Conservation (phyloP, 805 yeast genomes). For the Cyberlindnera euphorbiiphila region DNA sequence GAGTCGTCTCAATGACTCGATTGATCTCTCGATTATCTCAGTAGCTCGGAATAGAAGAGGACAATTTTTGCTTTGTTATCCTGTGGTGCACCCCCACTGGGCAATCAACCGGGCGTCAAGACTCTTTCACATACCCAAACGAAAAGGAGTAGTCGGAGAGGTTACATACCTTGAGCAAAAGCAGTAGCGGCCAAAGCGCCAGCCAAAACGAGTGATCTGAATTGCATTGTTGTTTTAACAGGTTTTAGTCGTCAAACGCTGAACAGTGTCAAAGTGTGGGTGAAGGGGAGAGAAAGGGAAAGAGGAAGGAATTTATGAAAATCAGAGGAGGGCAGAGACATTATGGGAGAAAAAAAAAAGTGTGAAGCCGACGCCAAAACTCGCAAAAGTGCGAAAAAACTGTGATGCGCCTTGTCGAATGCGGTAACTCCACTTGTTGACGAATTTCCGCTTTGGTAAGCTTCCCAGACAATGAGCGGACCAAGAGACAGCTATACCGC, state of each 20-base stretch:
- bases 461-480: no score
- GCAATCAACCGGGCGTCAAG: no score
- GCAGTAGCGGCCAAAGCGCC: constrained; percentile 50
- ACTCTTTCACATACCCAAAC: no score
- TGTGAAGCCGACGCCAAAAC: constrained; percentile 4
- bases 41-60: no score
- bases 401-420: constrained; percentile 3
- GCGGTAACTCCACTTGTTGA: constrained; percentile 7
- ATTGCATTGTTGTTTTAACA: constrained; percentile 41
- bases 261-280: background rate
- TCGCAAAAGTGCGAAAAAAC: constrained; percentile 10
- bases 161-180: constrained; percentile 38
- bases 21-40: no score
- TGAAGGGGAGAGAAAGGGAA: constrained; percentile 2
- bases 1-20: no score
- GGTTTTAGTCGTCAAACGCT: background rate
- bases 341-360: constrained; percentile 4
- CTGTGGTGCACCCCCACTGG: no score
- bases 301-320: constrained; percentile 12
- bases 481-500: background rate
- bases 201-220: constrained; percentile 46
- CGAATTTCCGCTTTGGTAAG: constrained; percentile 8
- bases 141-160: no score
- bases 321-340: constrained; percentile 7
- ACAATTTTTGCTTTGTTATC: no score